Conservation (phyloP, 2,329 filamentous ascomycete species). For the Curvularia spicifera region DNA sequence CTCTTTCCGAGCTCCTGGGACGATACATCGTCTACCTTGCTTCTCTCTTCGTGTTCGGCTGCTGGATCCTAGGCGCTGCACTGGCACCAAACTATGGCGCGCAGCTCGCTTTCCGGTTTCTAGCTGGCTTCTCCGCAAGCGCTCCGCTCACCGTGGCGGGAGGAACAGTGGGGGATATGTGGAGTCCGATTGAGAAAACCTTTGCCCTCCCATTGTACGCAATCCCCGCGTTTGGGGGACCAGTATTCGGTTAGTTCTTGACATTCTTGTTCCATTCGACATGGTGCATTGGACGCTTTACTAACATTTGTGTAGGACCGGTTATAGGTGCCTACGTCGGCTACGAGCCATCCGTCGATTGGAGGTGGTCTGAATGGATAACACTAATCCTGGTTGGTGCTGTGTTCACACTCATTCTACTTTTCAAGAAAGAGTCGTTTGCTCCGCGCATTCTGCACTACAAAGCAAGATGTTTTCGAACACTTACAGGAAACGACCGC, state of each 20-base stretch:
- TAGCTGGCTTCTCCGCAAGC: slow-evolving; percentile 57
- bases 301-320: slow-evolving; percentile 49
- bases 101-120: slow-evolving; percentile 57
- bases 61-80: slow-evolving; percentile 42
- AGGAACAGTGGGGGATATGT: slow-evolving; percentile 30
- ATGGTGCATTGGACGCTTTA: neutral
- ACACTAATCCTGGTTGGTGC: slow-evolving; percentile 31
- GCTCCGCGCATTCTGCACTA: slow-evolving; percentile 34
- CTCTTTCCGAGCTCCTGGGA: slow-evolving; percentile 57
- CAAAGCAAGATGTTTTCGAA: slow-evolving; percentile 45
- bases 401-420: slow-evolving; percentile 14
- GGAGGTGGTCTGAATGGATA: slow-evolving; percentile 40
- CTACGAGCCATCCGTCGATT: slow-evolving; percentile 24
- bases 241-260: slow-evolving; percentile 21
- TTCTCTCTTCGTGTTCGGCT: slow-evolving; percentile 36
- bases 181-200: slow-evolving; percentile 29
- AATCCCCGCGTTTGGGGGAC: slow-evolving; percentile 20
- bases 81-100: slow-evolving; percentile 56
- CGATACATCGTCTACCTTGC: slow-evolving; percentile 48
- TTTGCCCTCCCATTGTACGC: slow-evolving; percentile 39
- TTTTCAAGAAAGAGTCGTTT: slow-evolving; percentile 34
- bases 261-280: neutral
- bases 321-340: slow-evolving; percentile 46
- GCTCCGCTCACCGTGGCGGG: slow-evolving; percentile 33
- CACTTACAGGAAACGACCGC: slow-evolving; percentile 49